Evolutionary conservation across 176 grass and related monocot species (phyloP), one percentile per base, ranked within the genome.

Genomic region (Dendrocalamus sinicus): DNA sequence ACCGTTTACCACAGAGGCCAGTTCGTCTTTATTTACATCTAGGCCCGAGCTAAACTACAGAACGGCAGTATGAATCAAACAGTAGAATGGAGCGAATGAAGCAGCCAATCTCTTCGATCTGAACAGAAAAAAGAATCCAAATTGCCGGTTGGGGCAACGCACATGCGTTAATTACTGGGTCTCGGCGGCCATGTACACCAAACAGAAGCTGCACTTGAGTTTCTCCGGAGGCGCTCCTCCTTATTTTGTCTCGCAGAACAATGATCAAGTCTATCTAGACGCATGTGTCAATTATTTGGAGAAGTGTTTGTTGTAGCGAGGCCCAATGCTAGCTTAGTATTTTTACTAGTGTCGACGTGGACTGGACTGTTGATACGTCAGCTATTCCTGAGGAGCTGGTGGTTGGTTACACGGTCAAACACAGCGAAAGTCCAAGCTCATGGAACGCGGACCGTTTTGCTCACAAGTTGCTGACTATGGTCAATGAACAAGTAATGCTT

Each of bases 341-440:
- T 67, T 67, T 76, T 41, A 32, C 32, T 28, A n/a, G 39, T 52
- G 44, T 5, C 3, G 40, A 68, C 50, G 37, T 45, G 77, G 59
- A 81, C 37, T 57, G 1, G 71, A 67, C 48, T 26, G 17, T 2
- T 30, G 14, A 17, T 11, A 61, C 53, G 19, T 85, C n/a, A 62
- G 30, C 28, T 47, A 8, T 39, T 72, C 23, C 24, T 4, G 8
- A 16, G 12, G 50, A 35, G 20, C 32, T 70, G 71, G 44, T 83
- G 26, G 45, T 46, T 88, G 55, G 63, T 61, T 83, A 9, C 12
- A 60, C 22, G 52, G 79, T 83, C 80, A 77, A 66, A 88, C 74
- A 3, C 22, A 63, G 73, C 74, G 57, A 7, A 3, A 44, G 78
- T 87, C 70, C 58, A 81, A 30, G 77, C 7, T 14, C 26, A 10